A percentile compares a stretch with the other conserved stretches of the same genome.
These are phyloP conservation scores for Aspergillus bertholletiae DNA, from an alignment of 495 filamentous ascomycete genomes.

Conservation along the genomic window DNA sequence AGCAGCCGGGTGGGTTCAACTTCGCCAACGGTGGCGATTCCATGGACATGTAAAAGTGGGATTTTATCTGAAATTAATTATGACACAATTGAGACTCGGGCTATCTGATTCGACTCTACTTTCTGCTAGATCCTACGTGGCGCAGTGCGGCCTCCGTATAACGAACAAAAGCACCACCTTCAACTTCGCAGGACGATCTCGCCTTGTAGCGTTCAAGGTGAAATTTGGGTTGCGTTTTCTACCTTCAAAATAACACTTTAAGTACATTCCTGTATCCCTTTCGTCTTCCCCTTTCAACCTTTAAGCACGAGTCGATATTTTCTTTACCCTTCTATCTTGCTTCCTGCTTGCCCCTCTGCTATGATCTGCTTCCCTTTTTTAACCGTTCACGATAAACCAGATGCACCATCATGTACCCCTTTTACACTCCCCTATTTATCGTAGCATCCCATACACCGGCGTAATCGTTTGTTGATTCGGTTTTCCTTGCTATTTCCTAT, in stretches of 20 bases:
- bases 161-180: slow-evolving; percentile 2
- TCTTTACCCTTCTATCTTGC: neutral
- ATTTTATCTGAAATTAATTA: slow-evolving; percentile 13
- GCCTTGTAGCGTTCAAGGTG: slow-evolving; percentile 1
- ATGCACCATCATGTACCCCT: slow-evolving; percentile 60
- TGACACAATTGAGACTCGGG: slow-evolving; percentile 7
- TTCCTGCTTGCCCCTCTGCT: slow-evolving; percentile 16
- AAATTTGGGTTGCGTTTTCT: neutral
- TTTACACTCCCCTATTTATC: slow-evolving; percentile 15
- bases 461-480: slow-evolving; percentile 38
- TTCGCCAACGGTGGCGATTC: slow-evolving; percentile 86
- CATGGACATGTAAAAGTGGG: slow-evolving; percentile 90
- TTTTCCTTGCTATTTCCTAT: slow-evolving; percentile 16
- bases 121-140: slow-evolving; percentile 13
- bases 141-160: neutral
- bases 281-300: slow-evolving; percentile 16
- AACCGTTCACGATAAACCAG: slow-evolving; percentile 49
- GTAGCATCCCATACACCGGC: slow-evolving; percentile 47
- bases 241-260: neutral
- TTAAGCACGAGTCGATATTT: neutral
- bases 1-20: slow-evolving; percentile 82
- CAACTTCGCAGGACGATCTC: slow-evolving; percentile 4
- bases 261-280: slow-evolving; percentile 8
- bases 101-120: slow-evolving; percentile 10
- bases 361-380: slow-evolving; percentile 21